These are phyloP conservation scores for Torulaspora quercuum DNA, from an alignment of 805 yeast species.

Conservation along the genomic window DNA sequence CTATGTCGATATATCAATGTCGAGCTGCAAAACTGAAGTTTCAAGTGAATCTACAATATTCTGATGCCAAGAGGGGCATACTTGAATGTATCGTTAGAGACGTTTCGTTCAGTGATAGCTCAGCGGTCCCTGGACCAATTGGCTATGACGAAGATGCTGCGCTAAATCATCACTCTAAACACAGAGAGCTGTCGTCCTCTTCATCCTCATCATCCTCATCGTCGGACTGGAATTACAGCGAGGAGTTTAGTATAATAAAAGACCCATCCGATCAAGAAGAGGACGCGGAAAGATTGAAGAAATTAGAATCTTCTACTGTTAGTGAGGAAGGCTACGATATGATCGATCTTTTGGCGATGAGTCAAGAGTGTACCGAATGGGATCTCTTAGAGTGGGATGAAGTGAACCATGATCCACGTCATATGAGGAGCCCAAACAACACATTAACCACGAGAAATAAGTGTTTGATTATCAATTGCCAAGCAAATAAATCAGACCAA, in stretches of 20 bases:
- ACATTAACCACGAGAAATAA: constrained; percentile 1
- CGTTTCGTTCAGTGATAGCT: constrained; percentile 21
- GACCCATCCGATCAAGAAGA: not conserved
- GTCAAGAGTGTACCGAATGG: constrained; percentile 7
- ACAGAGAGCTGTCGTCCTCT: constrained; percentile 5
- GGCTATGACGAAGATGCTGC: constrained; percentile 8
- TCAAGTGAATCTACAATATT: constrained; percentile 15
- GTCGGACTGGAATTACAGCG: constrained; percentile 18
- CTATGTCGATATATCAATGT: constrained; percentile 17
- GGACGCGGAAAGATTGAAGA: not conserved
- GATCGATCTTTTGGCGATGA: constrained; percentile 4
- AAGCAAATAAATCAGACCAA: not conserved
- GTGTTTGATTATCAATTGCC: constrained; percentile 5
- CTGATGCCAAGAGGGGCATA: constrained; percentile 9
- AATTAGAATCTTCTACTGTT: too few relatives aligned
- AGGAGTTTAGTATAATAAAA: constrained; percentile 9
- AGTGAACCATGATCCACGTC: constrained; percentile 1
- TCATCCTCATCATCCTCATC: constrained; percentile 15
- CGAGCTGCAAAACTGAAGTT: constrained; percentile 28
- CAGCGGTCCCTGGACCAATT: constrained; percentile 18
- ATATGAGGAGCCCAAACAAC: not conserved
- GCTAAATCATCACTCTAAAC: constrained; percentile 2
- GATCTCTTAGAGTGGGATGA: constrained; percentile 7
- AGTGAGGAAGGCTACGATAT: constrained; percentile 6
- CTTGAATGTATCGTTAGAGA: constrained; percentile 19